Conservation (phyloP, 2,329 filamentous ascomycete genomes). For the Purpureocillium takamizusanense region DNA sequence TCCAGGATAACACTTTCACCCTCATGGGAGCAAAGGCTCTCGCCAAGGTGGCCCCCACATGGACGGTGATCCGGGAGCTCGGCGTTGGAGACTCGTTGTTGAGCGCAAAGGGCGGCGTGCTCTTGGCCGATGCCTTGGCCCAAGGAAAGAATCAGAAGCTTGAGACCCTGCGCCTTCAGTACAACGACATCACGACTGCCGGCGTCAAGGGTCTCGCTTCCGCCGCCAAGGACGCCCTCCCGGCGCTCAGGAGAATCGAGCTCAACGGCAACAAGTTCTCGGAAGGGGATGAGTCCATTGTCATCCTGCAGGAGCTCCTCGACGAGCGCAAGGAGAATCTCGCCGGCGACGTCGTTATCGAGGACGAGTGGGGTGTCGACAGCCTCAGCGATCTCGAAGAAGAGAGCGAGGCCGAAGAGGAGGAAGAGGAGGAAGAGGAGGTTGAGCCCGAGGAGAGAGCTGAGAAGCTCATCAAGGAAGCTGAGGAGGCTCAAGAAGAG, state of each 20-base stretch:
- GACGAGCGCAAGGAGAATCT: conserved; percentile 69
- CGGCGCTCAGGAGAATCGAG: conserved; percentile 75
- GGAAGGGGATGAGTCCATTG: conserved; percentile 70
- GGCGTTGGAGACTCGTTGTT: conserved; percentile 85
- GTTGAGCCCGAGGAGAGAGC: conserved; percentile 53
- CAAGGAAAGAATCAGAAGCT: conserved; percentile 71
- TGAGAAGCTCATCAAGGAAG: conserved; percentile 61
- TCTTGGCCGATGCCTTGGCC: conserved; percentile 64
- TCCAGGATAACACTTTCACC: conserved; percentile 98
- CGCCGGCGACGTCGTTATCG: conserved; percentile 56
- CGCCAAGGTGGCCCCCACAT: conserved; percentile 62
- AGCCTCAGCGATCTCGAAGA: conserved; percentile 81
- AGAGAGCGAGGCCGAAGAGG: conserved; percentile 61
- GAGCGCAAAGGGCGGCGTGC: conserved; percentile 63
- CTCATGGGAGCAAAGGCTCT: conserved; percentile 69
- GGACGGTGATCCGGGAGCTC: conserved; percentile 71
- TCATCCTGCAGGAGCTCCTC: conserved; percentile 60
- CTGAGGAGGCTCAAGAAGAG: conserved; percentile 63
- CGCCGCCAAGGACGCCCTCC: conserved; percentile 60
- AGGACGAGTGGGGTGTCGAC: conserved; percentile 79
- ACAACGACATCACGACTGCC: conserved; percentile 81
- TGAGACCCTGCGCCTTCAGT: conserved; percentile 76
- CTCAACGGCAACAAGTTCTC: conserved; percentile 93
- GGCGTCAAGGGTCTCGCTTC: conserved; percentile 63
- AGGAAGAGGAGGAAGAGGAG: conserved; percentile 59